Evolutionary conservation across 2,329 filamentous ascomycete species (phyloP).

Genomic region (Mycosphaerella sp.): DNA sequence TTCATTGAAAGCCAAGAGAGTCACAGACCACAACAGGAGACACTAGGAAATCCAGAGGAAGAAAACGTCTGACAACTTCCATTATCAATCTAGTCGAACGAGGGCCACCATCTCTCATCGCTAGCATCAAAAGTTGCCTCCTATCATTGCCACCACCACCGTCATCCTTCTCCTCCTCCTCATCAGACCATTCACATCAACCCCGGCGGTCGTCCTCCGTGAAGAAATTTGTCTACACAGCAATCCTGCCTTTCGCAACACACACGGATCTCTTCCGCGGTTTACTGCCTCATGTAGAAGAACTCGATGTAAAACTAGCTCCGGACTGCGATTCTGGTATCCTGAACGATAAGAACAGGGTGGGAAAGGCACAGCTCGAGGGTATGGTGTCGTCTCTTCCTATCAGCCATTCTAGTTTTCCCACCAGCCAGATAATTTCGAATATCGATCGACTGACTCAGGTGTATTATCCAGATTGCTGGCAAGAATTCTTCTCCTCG

Average conservation of each 20-base stretch:
- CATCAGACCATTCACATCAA: not conserved
- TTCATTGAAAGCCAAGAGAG: too few species aligned
- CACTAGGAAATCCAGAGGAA: not conserved
- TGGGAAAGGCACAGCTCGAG: slow-evolving; percentile 38
- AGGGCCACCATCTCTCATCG: slow-evolving; percentile 39
- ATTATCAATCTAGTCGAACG: slow-evolving; percentile 42
- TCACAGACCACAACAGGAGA: too few species aligned
- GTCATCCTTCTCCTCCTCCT: not conserved
- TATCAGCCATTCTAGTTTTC: too few species aligned
- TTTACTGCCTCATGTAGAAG: slow-evolving; percentile 23
- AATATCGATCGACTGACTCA: not conserved
- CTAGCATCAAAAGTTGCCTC: slow-evolving; percentile 27
- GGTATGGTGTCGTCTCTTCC: not conserved
- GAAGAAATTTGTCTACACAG: slow-evolving; percentile 28
- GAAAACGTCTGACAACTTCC: not conserved
- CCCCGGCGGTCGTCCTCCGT: not conserved
- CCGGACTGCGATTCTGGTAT: slow-evolving; percentile 37
- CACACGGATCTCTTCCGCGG: slow-evolving; percentile 24
- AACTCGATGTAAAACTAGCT: slow-evolving; percentile 38
- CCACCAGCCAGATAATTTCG: too few species aligned
- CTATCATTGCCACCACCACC: not conserved
- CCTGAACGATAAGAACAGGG: slow-evolving; percentile 33
- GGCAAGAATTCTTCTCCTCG: slow-evolving; percentile 29
- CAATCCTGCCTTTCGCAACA: slow-evolving; percentile 31
- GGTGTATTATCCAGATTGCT: slow-evolving; percentile 21